phyloP scores from a whole-genome alignment of 2,329 filamentous ascomycete genomes.

The Diaporthe australafricana region DNA sequence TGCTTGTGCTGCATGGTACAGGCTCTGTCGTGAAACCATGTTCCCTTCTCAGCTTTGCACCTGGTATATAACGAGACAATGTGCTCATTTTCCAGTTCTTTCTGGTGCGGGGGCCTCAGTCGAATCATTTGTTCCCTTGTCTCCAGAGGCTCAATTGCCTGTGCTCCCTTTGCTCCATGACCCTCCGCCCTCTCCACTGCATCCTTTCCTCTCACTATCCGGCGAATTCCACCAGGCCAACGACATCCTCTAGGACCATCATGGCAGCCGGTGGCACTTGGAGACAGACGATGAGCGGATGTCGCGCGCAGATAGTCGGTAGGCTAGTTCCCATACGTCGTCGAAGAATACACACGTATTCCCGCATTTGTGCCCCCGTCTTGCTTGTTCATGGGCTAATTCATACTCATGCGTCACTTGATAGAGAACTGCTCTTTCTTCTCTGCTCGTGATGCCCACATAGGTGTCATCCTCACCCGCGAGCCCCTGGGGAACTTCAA shows the following conservation, averaged over 20 bases:
- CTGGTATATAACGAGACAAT: slow-evolving; percentile 28
- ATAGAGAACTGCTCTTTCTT: slow-evolving; percentile 47
- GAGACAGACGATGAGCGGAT: slow-evolving; percentile 12
- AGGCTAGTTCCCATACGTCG: not conserved
- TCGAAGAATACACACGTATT: not conserved
- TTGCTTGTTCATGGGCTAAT: not conserved
- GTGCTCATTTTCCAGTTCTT: slow-evolving; percentile 27
- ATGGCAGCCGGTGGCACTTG: slow-evolving; percentile 25
- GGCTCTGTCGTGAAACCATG: not conserved
- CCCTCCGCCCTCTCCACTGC: slow-evolving; percentile 24
- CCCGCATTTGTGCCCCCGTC: not conserved
- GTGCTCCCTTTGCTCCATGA: slow-evolving; percentile 27
- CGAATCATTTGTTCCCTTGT: not conserved
- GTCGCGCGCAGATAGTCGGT: slow-evolving; percentile 34
- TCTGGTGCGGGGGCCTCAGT: not conserved
- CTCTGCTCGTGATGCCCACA: slow-evolving; percentile 34
- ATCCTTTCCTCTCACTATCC: slow-evolving; percentile 24
- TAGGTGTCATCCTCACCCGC: slow-evolving; percentile 43
- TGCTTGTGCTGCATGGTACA: not conserved
- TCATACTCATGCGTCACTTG: not conserved
- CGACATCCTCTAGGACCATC: not conserved
- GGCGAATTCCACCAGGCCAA: slow-evolving; percentile 5
- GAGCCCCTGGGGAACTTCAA: slow-evolving; percentile 43
- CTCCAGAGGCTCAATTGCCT: not conserved
- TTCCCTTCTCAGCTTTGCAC: slow-evolving; percentile 5